Base-by-base conservation (phyloP, 106 monocot species). In the Allium fistulosum region DNA sequence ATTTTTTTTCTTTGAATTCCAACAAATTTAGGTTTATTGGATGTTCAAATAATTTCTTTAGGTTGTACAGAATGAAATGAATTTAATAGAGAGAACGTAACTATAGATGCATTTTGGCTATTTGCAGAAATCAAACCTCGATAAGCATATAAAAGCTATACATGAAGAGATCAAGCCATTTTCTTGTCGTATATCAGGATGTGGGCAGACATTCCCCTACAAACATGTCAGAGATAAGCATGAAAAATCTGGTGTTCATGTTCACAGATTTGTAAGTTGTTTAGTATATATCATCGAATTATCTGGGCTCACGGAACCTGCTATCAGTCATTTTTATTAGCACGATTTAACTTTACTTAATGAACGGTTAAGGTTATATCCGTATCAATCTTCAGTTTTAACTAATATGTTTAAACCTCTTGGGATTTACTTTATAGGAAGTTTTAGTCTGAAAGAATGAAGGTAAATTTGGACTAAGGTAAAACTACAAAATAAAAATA, bases 201-300 rank as follows among this genome's bases (percentile, higher is more conserved):
- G 96, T 56, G 74, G 69, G 10, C 62, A 78, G 70, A 89, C 28
- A 53, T 92, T 97, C 49, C 62, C 86, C 27, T 97, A 89, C 80
- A 92, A 74, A 74, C 89, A 97, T 72, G 96, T 91, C 28, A 79
- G 87, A 53, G 86, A 97, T 76, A 89, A 84, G 22, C 96, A 97
- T 37, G 92, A 97, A 64, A 89, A 80, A 51, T 78, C 78, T 48
- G 71, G 79, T 53, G 74, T 47, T 61, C 96, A 92, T 80, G 63
- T 68, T 9, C 76, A 80, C 75, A 67, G 66, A 49, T 68, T 84
- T 28, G 96, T 92, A 80, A 69, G 75, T 62, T 74, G 4, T 37
- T 37, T 37, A 37, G 37, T 37, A 5, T 37, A 37, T 37, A 37
- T 37, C 1, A 37, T 37, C 37, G 5, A 37, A 37, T 37, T 37